Conservation (phyloP, 306 rosid genomes). For the Fagus sylvatica region DNA sequence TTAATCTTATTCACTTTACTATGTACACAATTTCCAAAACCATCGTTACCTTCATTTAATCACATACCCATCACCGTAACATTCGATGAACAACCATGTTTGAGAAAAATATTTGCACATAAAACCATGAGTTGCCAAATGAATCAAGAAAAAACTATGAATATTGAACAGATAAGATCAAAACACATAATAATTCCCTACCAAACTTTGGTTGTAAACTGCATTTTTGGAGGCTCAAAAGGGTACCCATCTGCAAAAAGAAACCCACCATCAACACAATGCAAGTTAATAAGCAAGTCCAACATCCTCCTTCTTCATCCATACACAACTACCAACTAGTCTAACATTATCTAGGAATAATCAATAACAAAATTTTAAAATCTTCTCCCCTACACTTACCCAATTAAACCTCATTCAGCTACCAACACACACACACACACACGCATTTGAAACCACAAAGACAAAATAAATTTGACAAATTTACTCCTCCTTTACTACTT, state of each 20-base stretch:
- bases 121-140: neutral
- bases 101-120: neutral
- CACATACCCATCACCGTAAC: neutral
- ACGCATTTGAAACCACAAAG: neutral
- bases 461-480: neutral
- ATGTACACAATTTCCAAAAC: neutral
- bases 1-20: neutral
- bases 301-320: neutral
- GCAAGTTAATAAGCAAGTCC: slow-evolving; percentile 7
- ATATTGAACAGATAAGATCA: neutral
- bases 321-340: neutral
- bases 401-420: neutral
- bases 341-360: neutral
- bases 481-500: neutral
- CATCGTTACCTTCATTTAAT: too few relatives aligned
- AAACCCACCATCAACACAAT: slow-evolving; percentile 5
- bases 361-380: neutral
- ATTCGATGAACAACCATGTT: neutral
- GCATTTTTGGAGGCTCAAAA: slow-evolving; percentile 97
- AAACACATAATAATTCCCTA: slow-evolving; percentile 22
- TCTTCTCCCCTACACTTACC: neutral
- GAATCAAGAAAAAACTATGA: neutral
- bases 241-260: slow-evolving; percentile 86
- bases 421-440: neutral
- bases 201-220: slow-evolving; percentile 94